Evolutionary conservation across 1,284 basidiomycete genomes (phyloP).

Genomic region (Marasmius oreades): DNA sequence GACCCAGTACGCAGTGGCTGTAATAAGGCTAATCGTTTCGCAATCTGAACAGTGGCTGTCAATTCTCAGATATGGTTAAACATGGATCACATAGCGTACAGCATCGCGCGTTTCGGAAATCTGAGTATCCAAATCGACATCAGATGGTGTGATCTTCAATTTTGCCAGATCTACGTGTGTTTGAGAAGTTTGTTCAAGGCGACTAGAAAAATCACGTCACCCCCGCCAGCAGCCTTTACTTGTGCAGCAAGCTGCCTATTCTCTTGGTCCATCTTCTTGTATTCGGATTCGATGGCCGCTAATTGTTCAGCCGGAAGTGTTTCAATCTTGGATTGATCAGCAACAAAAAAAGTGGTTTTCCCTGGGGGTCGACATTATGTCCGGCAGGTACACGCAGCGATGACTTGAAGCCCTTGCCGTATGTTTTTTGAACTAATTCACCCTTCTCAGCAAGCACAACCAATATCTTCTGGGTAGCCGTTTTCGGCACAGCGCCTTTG

Average conservation of each 20-base stretch:
- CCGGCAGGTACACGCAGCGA: slow-evolving; percentile 15
- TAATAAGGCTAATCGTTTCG: slow-evolving; percentile 46
- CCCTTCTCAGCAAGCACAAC: slow-evolving; percentile 74
- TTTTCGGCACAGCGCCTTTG: slow-evolving; percentile 80
- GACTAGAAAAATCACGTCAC: slow-evolving; percentile 32
- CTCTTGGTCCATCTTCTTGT: slow-evolving; percentile 53
- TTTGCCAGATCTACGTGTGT: slow-evolving; percentile 55
- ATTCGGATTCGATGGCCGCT: slow-evolving; percentile 51
- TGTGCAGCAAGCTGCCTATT: slow-evolving; percentile 53
- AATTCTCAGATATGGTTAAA: slow-evolving; percentile 2
- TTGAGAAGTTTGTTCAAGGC: slow-evolving; percentile 4
- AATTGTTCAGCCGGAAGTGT: slow-evolving; percentile 57
- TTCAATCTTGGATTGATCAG: slow-evolving; percentile 64
- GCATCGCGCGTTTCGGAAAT: slow-evolving; percentile 39
- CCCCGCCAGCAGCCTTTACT: slow-evolving; percentile 46
- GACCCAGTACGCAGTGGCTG: slow-evolving; percentile 63
- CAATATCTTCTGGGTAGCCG: slow-evolving; percentile 80
- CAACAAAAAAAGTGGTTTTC: slow-evolving; percentile 82
- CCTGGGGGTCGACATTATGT: slow-evolving; percentile 39
- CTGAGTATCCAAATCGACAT: slow-evolving; percentile 55
- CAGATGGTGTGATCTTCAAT: slow-evolving; percentile 62
- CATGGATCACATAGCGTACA: slow-evolving; percentile 28
- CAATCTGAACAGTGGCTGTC: slow-evolving; percentile 37
- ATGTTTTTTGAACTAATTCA: slow-evolving; percentile 70
- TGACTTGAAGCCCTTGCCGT: slow-evolving; percentile 47